Evolutionary conservation across 140 eudicot species (phyloP), one percentile per base, ranked within the genome.

Genomic region (Ambrosia hybrid): DNA sequence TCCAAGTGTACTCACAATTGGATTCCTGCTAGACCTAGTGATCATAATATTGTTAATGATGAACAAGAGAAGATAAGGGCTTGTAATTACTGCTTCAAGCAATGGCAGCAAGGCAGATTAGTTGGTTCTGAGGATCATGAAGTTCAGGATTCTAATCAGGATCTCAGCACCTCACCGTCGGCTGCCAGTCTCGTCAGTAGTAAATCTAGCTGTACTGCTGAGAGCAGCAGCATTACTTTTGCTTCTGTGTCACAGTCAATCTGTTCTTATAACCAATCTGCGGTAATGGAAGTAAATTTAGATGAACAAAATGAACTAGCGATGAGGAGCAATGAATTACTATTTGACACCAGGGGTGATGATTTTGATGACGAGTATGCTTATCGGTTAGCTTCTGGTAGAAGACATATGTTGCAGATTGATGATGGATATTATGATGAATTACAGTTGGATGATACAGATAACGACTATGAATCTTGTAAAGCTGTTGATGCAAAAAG

Each of bases 11-110:
- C 99, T 64, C 76, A 87, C 33, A 88, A 95, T 70, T 90, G 87
- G 84, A 78, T 95, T 72, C 95, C 97, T 57, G 68, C 92, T 7
- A 74, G 67, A 65, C 73, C 84, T 67, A 57, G 74, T 37, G 73
- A 78, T 46, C 64, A 71, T 4, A 68, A 71, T 68, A 37, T 51
- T 30, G 45, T 45, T n/a, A 15, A 16, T 34, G 97, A 88, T 64
- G 97, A 88, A 11, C 65, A 82, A 57, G 97, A 90, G n/a, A 95
- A 76, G 87, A 77, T 95, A 51, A 92, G 99, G 73, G 92, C 82
- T 67, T 95, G 99, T 74, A 91, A 86, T 81, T 95, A 60, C 82
- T 95, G 99, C 75, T 95, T 77, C 75, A 91, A 86, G 86, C 96
- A 86, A 86, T 86, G 97, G 97, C 84, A 84, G 80, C 86, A 84